Evolutionary conservation across 1,284 basidiomycete species (phyloP), one percentile per base, ranked within the genome.

Genomic region (Bondarzewia mesenterica): DNA sequence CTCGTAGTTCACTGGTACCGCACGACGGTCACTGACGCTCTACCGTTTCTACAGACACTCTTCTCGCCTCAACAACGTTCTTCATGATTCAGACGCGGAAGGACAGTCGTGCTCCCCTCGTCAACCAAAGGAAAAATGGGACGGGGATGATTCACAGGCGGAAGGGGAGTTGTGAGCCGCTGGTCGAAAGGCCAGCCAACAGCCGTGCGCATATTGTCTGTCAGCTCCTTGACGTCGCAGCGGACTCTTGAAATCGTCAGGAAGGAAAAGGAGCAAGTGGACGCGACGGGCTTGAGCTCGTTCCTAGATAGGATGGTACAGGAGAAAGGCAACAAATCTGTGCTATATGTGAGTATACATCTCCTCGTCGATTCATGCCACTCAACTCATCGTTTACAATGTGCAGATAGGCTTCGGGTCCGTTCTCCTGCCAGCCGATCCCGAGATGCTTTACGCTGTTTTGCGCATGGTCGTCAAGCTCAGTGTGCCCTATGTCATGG

Each of bases 401-500:
- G 7, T 16, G 27, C 37, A 48, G 47, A 48, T 48, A 14, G 25
- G 23, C n/a, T 48, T 48, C 21, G 47, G 47, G 16, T 48, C 47
- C 6, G 26, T 48, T 16, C 40, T 48, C 14, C 27, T 32, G n/a
- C 26, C 38, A 38, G 39, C 47, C 8, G 25, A 48, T 16, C 42
- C 25, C 22, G 42, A 44, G 42, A 23, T 26, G 22, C 23, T 44
- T 7, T 44, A 27, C 42, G 26, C 42, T 7, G 42, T 44, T 16
- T n/a, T 44, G 42, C 42, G 42, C 42, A 26, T 44, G 23, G 23
- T 44, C 42, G 14, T 44, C 42, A 20, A n/a, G 23, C 42, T 44
- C 14, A n/a, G 29, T 7, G 20, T 44, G 15, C 42, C 42, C 42
- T 44, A 27, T 26, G 25, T 44, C 22, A 26, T 44, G 40, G 41